Percentiles rank a stretch among this genome's conserved stretches.
Evolutionary conservation across 75 land plant species (phyloP).

Genomic region (Ceratopteris richardii): DNA sequence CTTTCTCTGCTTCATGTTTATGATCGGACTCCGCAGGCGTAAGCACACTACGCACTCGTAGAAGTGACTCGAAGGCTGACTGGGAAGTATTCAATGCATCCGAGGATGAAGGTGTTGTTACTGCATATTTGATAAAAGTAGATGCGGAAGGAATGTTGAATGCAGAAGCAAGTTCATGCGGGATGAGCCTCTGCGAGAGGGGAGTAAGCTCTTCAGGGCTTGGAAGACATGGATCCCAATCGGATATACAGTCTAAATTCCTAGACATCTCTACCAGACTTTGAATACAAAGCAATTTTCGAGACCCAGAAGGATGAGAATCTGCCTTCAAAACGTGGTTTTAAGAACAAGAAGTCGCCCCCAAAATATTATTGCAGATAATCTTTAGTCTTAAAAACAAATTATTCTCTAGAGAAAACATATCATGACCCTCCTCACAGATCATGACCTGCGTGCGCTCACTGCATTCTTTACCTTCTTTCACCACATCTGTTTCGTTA

Average conservation of each 20-base stretch:
- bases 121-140: constrained; percentile 6
- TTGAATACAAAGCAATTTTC: too few relatives aligned
- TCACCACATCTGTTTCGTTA: too few relatives aligned
- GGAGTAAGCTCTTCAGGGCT: constrained; percentile 56
- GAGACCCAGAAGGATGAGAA: too few relatives aligned
- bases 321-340: too few relatives aligned
- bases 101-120: too few relatives aligned
- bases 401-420: too few relatives aligned
- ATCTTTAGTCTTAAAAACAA: too few relatives aligned
- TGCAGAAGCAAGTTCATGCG: constrained; percentile 71
- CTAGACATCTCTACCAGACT: background rate
- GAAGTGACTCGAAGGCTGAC: background rate
- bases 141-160: constrained; percentile 43
- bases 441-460: too few relatives aligned
- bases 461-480: too few relatives aligned
- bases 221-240: constrained; percentile 75
- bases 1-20: background rate
- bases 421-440: too few relatives aligned
- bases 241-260: constrained; percentile 26
- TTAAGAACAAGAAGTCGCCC: too few relatives aligned
- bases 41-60: constrained; percentile 4
- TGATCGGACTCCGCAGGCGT: background rate
- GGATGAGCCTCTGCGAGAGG: constrained; percentile 49
- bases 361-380: too few relatives aligned
- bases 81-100: constrained; percentile 6